phyloP scores from a whole-genome alignment of 2,329 filamentous ascomycete genomes.

The Seiridium cupressi region DNA sequence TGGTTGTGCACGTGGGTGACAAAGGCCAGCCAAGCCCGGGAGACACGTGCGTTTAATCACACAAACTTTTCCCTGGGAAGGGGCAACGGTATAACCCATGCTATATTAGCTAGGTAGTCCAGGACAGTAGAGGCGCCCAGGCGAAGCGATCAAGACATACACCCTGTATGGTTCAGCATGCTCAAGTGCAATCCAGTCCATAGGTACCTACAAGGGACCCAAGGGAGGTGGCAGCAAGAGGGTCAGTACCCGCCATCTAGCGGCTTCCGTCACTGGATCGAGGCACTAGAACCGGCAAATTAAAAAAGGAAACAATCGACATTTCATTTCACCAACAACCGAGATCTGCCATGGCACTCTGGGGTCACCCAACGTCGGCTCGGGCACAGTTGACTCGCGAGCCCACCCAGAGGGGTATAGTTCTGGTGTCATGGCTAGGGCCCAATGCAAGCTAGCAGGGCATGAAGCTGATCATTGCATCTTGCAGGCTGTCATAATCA shows the following conservation, averaged over 20 bases:
- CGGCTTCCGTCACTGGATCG: background rate
- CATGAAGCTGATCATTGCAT: slow-evolving; percentile 9
- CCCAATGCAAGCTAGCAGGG: background rate
- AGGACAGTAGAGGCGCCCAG: no score
- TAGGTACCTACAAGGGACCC: background rate
- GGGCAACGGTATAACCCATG: no score
- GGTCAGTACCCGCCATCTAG: background rate
- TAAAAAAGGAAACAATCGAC: slow-evolving; percentile 7
- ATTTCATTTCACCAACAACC: slow-evolving; percentile 5
- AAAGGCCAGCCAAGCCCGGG: slow-evolving; percentile 1
- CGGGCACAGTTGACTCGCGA: slow-evolving; percentile 4
- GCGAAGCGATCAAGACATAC: no score
- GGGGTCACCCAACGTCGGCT: background rate
- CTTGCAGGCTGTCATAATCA: slow-evolving; percentile 8
- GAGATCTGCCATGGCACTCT: slow-evolving; percentile 5
- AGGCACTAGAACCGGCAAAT: slow-evolving; percentile 4
- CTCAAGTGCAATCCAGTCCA: no score
- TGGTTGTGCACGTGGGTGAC: background rate
- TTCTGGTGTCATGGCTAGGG: background rate
- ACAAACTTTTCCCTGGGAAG: no score
- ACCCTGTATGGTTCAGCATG: no score
- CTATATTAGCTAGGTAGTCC: no score
- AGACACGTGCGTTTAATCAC: background rate
- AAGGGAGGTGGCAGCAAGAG: no score
- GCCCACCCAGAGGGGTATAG: background rate